A percentile compares a stretch with the other conserved stretches of the same genome.
Conservation (phyloP, 441 rosid genomes). For the Sinapis alba region DNA sequence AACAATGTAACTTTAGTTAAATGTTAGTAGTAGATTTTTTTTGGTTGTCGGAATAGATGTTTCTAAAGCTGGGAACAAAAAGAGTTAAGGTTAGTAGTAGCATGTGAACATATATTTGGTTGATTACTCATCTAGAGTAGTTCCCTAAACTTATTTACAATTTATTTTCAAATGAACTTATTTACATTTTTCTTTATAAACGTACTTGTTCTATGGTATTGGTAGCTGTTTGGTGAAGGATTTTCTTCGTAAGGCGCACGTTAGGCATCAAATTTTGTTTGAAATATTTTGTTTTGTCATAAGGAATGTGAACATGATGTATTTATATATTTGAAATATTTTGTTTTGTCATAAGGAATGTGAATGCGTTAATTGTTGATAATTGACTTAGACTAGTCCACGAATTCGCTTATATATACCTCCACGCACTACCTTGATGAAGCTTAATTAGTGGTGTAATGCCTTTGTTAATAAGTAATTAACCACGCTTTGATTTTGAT, state of each 20-base stretch:
- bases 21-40: not conserved
- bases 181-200: not conserved
- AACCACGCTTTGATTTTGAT: conserved; percentile 6
- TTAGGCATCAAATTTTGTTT: not conserved
- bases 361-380: conserved; percentile 13
- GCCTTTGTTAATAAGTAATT: conserved; percentile 15
- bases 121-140: not conserved
- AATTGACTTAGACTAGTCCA: conserved; percentile 27
- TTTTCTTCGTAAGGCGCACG: not conserved
- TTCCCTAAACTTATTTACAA: not conserved
- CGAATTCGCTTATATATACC: not conserved
- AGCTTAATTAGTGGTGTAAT: not conserved
- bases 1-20: conserved; percentile 13
- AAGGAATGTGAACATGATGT: conserved; percentile 19
- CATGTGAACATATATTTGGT: not conserved
- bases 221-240: not conserved
- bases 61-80: conserved; percentile 33
- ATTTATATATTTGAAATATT: not conserved
- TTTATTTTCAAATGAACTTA: no score
- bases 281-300: not conserved
- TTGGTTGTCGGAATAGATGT: conserved; percentile 34
- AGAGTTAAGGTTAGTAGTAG: not conserved
- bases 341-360: conserved; percentile 3
- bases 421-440: conserved; percentile 19
- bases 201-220: not conserved